Evolutionary conservation across 1,139 yeast species (phyloP), one percentile per base, ranked within the genome.

Genomic region (Suhomyces bokatorum): DNA sequence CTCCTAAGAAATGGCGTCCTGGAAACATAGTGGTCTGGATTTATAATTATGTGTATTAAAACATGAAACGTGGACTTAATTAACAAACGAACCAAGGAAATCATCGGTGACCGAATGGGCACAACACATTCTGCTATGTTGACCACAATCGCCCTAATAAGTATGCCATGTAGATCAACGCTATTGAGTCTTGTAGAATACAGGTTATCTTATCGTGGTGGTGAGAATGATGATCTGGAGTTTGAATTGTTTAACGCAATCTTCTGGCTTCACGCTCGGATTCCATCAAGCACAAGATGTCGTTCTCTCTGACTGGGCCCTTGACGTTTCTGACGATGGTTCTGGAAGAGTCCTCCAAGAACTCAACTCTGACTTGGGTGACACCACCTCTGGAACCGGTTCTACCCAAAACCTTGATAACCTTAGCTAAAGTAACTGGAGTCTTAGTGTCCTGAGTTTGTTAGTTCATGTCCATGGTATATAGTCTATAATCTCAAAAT

Each of bases 321-420:
- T 85, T 93, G 77, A 93, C 99, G 85, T 93, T 93, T 87, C 99
- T 90, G 82, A 93, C 97, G 71, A 93, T 91, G 70, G 97, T 87
- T 85, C 98, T 90, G 76, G 96, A 81, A 68, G 95, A 80, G 75
- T 93, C 98, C 77, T 91, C 98, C 76, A 93, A 84, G 87, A 93
- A 93, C 80, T 93, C 98, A 69, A 93, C 98, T 80, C 99, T 91
- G 76, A 93, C 98, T 81, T 93, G 99, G 78, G 98, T 93, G 79
- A 93, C 99, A 86, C 97, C 98, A 86, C 99, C 99, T 83, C 98
- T 91, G 74, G 97, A 91, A 74, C 97, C 98, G 85, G 98, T 91
- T 82, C 98, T 90, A 76, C 98, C 98, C 78, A 93, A 85, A 77
- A 93, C 98, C 84, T 93, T 93, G 81, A 88, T 90, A 74, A 93